Evolutionary conservation across 495 filamentous ascomycete species (phyloP).

Genomic region (Choiromyces venosus): DNA sequence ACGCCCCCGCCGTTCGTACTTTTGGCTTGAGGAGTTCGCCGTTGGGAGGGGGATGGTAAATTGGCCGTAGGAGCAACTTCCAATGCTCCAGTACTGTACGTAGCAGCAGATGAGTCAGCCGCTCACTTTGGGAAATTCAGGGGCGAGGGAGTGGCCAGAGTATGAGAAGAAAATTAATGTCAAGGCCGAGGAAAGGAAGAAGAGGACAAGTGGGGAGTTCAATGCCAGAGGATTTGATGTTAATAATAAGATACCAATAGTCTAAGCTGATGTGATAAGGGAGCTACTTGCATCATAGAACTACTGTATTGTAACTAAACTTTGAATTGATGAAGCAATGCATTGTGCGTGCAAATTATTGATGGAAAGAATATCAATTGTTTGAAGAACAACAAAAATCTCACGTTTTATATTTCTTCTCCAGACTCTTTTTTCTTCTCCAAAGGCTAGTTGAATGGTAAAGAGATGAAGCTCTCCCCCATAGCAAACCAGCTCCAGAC

Average conservation of each 20-base stretch:
- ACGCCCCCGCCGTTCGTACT: background rate
- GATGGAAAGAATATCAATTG: background rate
- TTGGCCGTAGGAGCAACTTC: too few relatives aligned
- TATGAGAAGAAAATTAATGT: background rate
- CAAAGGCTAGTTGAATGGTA: slow-evolving; percentile 12
- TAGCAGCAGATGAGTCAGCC: background rate
- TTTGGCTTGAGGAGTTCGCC: background rate
- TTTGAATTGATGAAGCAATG: background rate
- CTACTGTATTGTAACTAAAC: background rate
- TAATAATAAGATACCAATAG: background rate
- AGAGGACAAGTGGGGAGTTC: background rate
- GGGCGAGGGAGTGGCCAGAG: background rate
- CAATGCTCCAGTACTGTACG: too few relatives aligned
- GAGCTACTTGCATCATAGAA: too few relatives aligned
- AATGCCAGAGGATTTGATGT: background rate
- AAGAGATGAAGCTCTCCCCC: slow-evolving; percentile 7
- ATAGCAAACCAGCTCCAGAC: background rate
- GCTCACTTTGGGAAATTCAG: background rate
- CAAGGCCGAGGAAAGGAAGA: background rate
- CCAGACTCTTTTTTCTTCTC: slow-evolving; percentile 10
- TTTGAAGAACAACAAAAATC: background rate
- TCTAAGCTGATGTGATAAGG: background rate
- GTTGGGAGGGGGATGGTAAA: background rate
- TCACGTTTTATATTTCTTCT: background rate
- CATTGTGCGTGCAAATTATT: background rate